phyloP scores from a whole-genome alignment of 176 grass and related monocot genomes.

The Tillandsia fasciculata region DNA sequence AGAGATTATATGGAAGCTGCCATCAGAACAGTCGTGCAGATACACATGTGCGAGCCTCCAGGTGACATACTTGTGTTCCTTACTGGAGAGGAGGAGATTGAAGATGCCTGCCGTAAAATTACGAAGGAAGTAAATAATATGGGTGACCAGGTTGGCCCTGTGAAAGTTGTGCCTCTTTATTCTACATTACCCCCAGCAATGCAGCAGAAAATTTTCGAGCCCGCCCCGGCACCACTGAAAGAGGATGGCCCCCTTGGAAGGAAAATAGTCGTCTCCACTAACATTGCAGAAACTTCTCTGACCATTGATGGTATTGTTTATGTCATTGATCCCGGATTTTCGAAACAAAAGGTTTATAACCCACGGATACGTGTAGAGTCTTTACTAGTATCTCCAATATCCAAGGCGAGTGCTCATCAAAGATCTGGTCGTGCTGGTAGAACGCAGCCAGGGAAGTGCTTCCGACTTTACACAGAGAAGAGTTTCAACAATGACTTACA shows the following conservation, averaged over 20 bases:
- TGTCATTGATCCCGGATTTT: constrained; percentile 52
- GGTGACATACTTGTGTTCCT: constrained; percentile 60
- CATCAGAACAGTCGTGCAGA: constrained; percentile 36
- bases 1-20: constrained; percentile 86
- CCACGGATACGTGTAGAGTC: constrained; percentile 49
- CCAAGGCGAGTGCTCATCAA: constrained; percentile 51
- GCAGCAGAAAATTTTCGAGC: constrained; percentile 55
- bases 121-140: constrained; percentile 25
- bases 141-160: constrained; percentile 29
- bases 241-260: constrained; percentile 27
- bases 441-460: constrained; percentile 47
- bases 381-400: constrained; percentile 39
- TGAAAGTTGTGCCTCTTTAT: constrained; percentile 39
- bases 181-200: constrained; percentile 37
- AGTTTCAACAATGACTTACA: constrained; percentile 38
- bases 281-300: constrained; percentile 75
- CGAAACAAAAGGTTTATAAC: constrained; percentile 54
- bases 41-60: constrained; percentile 35
- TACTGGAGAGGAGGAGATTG: constrained; percentile 69
- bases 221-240: constrained; percentile 17
- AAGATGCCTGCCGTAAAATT: constrained; percentile 42
- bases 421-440: constrained; percentile 49
- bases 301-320: constrained; percentile 66
- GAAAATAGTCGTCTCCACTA: constrained; percentile 59
- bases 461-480: constrained; percentile 45